Base-by-base conservation (phyloP, 169 alveolate genomes). In the Eimeria maxima region DNA sequence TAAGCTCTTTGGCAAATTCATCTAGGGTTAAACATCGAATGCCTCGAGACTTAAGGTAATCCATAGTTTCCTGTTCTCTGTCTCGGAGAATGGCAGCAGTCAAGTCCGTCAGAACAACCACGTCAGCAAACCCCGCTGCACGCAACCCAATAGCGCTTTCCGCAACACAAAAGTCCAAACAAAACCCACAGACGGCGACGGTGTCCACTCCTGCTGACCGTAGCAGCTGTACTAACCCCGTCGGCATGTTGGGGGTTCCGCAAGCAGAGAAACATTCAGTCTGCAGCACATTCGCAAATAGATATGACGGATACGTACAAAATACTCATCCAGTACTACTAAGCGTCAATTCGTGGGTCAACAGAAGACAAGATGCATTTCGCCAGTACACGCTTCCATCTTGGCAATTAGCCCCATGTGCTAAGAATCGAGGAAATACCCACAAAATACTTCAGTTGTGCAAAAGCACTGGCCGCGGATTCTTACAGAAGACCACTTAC, bases 141-240 rank as follows among this genome's bases (percentile, higher is more conserved):
- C 90, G 71, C 45, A 81, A 47, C 14, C 63, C 83, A 44, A 73
- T 20, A 50, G 95, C 95, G 6, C 81, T 92, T 65, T 69, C 95
- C 20, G 78, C n/a, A 27, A 92, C 95, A 65, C 95, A 92, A 45
- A 38, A 92, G 73, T 92, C 95, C 65, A 60, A 29, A 65, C 92
- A 76, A 42, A 92, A 76, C 38, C 95, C 95, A 18, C 86, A 84
- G 16, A 92, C 84, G 29, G 65, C 83, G 50, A 92, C 84, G 38
- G 84, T 60, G 18, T 57, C 91, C 29, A 92, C 91, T 38, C 50
- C 55, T 65, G 27, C 14, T 29, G 74, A 69, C 16, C 42, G 45
- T 38, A 92, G 95, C 91, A 74, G 10, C 22, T 57, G 47, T 47
- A 33, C 84, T 47, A 92, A 45, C 6, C 73, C 78, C 27, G 95